Conservation (phyloP, 192 early-diverging fungal genomes). For the Mortierella hygrophila region DNA sequence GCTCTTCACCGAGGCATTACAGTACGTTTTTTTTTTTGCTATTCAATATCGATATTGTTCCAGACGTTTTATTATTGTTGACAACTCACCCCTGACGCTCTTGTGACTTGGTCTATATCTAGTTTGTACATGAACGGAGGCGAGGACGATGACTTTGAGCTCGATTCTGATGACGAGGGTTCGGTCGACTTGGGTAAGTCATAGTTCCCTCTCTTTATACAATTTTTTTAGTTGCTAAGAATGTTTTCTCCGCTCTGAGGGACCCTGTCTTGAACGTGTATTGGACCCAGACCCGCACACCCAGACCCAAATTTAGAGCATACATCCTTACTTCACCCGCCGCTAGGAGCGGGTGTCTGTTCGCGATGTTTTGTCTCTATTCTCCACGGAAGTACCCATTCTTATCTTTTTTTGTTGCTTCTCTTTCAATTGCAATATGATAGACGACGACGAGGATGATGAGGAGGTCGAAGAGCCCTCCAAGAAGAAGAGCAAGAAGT, state of each 20-base stretch:
- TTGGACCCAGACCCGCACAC: neutral
- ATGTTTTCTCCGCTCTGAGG: neutral
- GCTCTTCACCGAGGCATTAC: constrained; percentile 36
- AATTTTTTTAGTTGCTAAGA: neutral
- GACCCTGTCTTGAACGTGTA: neutral
- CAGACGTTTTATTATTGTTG: neutral
- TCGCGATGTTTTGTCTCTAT: neutral
- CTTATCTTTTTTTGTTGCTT: neutral
- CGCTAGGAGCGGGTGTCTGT: neutral
- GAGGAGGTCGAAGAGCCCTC: constrained; percentile 44
- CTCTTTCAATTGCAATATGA: constrained; percentile 3
- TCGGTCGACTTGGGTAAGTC: constrained; percentile 44
- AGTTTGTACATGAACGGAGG: constrained; percentile 12
- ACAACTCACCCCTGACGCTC: neutral
- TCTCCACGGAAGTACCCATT: too few relatives aligned
- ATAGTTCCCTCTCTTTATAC: neutral
- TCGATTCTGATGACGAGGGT: constrained; percentile 31
- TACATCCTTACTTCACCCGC: neutral
- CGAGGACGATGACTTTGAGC: constrained; percentile 28
- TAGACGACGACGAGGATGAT: constrained; percentile 32
- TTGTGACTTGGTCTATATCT: neutral
- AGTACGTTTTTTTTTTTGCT: constrained; percentile 23
- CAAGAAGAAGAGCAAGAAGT: constrained; percentile 59
- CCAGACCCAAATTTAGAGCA: neutral
- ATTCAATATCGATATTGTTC: neutral